Evolutionary conservation across 345 rosid genomes (phyloP).

Genomic region (Eucalyptus melliodora): DNA sequence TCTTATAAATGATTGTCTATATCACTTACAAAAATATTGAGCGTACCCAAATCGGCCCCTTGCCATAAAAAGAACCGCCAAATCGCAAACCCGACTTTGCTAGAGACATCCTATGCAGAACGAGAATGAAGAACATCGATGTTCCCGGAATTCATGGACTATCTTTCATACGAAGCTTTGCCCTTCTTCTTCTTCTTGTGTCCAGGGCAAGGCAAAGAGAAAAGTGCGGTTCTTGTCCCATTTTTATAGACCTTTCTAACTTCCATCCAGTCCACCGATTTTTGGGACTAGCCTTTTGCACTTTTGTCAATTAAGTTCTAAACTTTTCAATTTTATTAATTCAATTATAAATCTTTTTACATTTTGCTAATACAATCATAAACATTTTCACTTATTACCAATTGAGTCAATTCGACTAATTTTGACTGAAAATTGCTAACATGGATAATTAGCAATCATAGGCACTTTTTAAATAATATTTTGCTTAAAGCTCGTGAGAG

Average conservation of each 20-base stretch:
- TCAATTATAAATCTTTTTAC: rapidly evolving
- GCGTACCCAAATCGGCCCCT: neutral
- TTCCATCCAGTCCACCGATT: neutral
- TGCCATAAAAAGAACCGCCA: neutral
- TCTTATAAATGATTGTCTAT: no score
- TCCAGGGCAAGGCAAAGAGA: neutral
- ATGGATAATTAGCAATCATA: rapidly evolving
- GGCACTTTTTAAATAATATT: no score
- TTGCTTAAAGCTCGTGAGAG: rapidly evolving
- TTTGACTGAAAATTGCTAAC: rapidly evolving
- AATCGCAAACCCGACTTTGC: neutral
- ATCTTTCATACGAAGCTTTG: neutral
- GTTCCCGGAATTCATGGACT: neutral
- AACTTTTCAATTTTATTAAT: no score
- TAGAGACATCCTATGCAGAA: neutral
- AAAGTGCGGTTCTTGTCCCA: neutral
- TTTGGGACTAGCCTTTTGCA: neutral
- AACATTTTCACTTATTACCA: rapidly evolving
- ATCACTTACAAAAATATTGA: neutral
- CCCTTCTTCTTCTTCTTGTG: neutral
- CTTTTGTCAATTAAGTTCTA: rapidly evolving
- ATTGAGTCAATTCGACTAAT: rapidly evolving
- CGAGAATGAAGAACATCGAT: neutral
- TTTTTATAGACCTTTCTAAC: neutral
- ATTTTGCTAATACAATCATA: rapidly evolving